phyloP scores from a whole-genome alignment of 345 rosid genomes.

The Salix purpurea region DNA sequence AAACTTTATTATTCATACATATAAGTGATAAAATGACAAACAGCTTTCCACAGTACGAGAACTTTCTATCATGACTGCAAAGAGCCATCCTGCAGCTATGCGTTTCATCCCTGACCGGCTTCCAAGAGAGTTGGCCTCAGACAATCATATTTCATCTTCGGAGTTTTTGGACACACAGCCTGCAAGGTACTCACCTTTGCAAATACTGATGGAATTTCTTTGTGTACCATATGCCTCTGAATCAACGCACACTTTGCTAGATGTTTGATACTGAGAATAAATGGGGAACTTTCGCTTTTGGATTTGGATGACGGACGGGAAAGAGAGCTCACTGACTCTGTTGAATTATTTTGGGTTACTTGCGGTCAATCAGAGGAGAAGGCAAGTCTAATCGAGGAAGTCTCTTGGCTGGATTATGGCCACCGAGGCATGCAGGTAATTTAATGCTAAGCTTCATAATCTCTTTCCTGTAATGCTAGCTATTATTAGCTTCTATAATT shows the following conservation, averaged over 20 bases:
- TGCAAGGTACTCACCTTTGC: slow-evolving; percentile 53
- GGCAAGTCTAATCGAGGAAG: slow-evolving; percentile 83
- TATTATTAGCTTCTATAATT: not conserved
- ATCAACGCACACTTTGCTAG: slow-evolving; percentile 37
- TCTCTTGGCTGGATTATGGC: slow-evolving; percentile 97
- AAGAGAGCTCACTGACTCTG: slow-evolving; percentile 90
- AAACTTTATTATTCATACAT: slow-evolving; percentile 50
- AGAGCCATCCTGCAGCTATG: slow-evolving; percentile 99
- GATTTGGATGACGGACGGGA: slow-evolving; percentile 98
- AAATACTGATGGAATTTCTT: slow-evolving; percentile 9
- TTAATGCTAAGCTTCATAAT: slow-evolving; percentile 10
- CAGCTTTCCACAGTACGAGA: slow-evolving; percentile 99
- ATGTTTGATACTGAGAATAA: slow-evolving; percentile 85
- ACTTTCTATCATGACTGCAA: slow-evolving; percentile 97
- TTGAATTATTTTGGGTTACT: slow-evolving; percentile 97
- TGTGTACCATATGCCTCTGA: slow-evolving; percentile 26
- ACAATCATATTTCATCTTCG: slow-evolving; percentile 42
- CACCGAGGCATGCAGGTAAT: slow-evolving; percentile 98
- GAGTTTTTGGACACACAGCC: slow-evolving; percentile 62
- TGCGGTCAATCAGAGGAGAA: slow-evolving; percentile 91
- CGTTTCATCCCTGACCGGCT: slow-evolving; percentile 90
- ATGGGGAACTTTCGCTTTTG: slow-evolving; percentile 92
- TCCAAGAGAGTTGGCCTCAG: slow-evolving; percentile 44
- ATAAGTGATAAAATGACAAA: slow-evolving; percentile 99
- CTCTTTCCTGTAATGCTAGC: not conserved